A percentile compares a stretch with the other conserved stretches of the same genome.
These are phyloP conservation scores for Xylariaceae sp. DNA, from an alignment of 2,329 filamentous ascomycete genomes.

Conservation along the genomic window DNA sequence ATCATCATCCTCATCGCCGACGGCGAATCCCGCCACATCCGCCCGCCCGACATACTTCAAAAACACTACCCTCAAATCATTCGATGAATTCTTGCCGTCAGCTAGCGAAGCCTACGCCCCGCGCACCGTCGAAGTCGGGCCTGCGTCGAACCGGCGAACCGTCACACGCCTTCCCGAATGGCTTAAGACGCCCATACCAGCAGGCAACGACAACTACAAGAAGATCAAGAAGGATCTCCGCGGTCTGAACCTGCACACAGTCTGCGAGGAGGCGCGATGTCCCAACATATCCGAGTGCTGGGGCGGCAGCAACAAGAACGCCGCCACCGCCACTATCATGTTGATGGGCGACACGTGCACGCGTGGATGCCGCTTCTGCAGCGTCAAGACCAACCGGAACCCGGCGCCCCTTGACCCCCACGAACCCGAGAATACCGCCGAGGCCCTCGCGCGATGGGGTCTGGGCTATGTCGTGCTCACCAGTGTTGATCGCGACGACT, in stretches of 20 bases:
- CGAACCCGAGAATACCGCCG: conserved; percentile 94
- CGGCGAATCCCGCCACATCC: conserved; percentile 13
- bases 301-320: conserved; percentile 82
- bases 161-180: conserved; percentile 78
- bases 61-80: conserved; percentile 50
- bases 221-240: conserved; percentile 91
- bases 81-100: conserved; percentile 53
- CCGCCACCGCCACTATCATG: conserved; percentile 98
- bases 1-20: conserved; percentile 18
- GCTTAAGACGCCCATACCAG: conserved; percentile 94
- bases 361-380: conserved; percentile 92
- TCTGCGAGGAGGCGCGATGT: conserved; percentile 95
- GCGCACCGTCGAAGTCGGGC: conserved; percentile 59
- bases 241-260: conserved; percentile 85
- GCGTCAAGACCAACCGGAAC: conserved; percentile 78
- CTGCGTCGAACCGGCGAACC: conserved; percentile 56
- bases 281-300: conserved; percentile 98
- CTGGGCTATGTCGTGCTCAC: conserved; percentile 94
- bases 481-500: conserved; percentile 86
- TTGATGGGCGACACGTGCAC: conserved; percentile 99
- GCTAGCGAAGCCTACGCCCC: conserved; percentile 54
- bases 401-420: conserved; percentile 83
- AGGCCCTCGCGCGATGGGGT: conserved; percentile 88
- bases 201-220: conserved; percentile 76
- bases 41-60: conserved; percentile 53